phyloP scores from a whole-genome alignment of 768 basidiomycete species.

The Hypholoma fasciculare region DNA sequence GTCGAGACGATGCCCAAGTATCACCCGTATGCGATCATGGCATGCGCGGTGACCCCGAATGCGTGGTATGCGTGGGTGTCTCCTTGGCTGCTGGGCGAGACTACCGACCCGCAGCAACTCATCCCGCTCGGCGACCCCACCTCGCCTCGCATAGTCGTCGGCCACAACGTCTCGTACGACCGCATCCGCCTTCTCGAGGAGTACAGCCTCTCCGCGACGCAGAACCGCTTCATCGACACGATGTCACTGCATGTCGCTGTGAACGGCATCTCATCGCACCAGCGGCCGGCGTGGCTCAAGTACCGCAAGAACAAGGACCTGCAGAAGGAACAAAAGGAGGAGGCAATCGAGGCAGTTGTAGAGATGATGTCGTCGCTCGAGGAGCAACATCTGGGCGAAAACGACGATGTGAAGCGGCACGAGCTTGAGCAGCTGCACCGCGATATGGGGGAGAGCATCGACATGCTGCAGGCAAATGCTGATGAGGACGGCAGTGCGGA shows the following conservation, averaged over 20 bases:
- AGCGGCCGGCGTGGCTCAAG: slow-evolving; percentile 91
- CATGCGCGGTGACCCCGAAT: slow-evolving; percentile 78
- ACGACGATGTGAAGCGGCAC: slow-evolving; percentile 37
- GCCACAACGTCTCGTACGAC: slow-evolving; percentile 96
- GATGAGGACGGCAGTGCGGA: slow-evolving; percentile 14
- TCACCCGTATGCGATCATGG: slow-evolving; percentile 83
- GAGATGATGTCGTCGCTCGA: slow-evolving; percentile 40
- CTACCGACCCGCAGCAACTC: slow-evolving; percentile 59
- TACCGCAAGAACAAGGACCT: slow-evolving; percentile 64
- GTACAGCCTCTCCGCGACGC: slow-evolving; percentile 65
- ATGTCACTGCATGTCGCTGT: slow-evolving; percentile 94
- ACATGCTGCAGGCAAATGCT: slow-evolving; percentile 19
- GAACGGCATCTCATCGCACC: slow-evolving; percentile 91
- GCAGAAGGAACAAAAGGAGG: slow-evolving; percentile 50
- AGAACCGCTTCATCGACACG: slow-evolving; percentile 88
- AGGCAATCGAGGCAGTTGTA: slow-evolving; percentile 61
- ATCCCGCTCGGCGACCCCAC: slow-evolving; percentile 67
- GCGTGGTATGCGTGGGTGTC: slow-evolving; percentile 98
- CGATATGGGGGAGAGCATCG: slow-evolving; percentile 41
- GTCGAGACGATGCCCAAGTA: slow-evolving; percentile 90
- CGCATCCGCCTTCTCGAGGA: slow-evolving; percentile 82
- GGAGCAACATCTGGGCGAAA: slow-evolving; percentile 38
- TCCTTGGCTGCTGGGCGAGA: slow-evolving; percentile 80
- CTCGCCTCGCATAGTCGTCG: slow-evolving; percentile 69
- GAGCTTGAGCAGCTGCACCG: slow-evolving; percentile 36